phyloP scores from a whole-genome alignment of 768 basidiomycete genomes.

The Pilatotrama ljubarskyi region DNA sequence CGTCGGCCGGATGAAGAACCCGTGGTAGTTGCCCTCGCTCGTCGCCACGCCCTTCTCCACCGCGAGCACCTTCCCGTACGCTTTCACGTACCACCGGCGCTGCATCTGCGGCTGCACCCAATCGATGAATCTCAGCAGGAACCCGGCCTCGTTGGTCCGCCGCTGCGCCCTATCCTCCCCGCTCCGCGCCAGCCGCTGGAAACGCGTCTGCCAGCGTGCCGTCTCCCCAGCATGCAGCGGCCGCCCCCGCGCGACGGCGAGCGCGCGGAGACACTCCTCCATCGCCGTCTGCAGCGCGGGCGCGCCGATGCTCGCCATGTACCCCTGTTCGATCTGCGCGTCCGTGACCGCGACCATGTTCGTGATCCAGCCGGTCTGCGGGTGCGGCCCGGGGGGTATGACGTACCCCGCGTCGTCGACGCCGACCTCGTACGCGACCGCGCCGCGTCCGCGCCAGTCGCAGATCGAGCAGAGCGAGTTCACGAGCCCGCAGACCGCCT shows the following conservation, averaged over 20 bases:
- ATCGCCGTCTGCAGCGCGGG: slow-evolving; percentile 29
- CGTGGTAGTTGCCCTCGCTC: slow-evolving; percentile 9
- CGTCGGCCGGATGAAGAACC: slow-evolving; percentile 22
- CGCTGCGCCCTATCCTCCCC: slow-evolving; percentile 22
- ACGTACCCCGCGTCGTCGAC: slow-evolving; percentile 28
- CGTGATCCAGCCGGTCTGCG: slow-evolving; percentile 37
- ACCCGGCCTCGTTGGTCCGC: slow-evolving; percentile 41
- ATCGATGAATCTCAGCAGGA: slow-evolving; percentile 46
- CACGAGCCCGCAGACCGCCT: slow-evolving; percentile 50
- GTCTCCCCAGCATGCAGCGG: slow-evolving; percentile 30
- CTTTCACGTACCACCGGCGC: slow-evolving; percentile 42
- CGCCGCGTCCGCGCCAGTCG: slow-evolving; percentile 44
- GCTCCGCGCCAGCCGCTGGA: slow-evolving; percentile 33
- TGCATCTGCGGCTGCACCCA: slow-evolving; percentile 45
- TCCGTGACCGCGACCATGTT: slow-evolving; percentile 39
- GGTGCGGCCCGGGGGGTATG: slow-evolving; percentile 12
- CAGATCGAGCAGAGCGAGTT: slow-evolving; percentile 48
- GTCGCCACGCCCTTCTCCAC: slow-evolving; percentile 19
- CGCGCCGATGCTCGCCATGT: slow-evolving; percentile 33
- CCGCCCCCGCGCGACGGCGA: slow-evolving; percentile 32
- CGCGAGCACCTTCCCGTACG: slow-evolving; percentile 34
- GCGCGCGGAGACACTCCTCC: slow-evolving; percentile 40
- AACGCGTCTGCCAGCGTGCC: slow-evolving; percentile 34
- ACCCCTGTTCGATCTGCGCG: slow-evolving; percentile 37
- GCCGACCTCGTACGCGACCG: slow-evolving; percentile 28